Base-by-base conservation (phyloP, 2,329 filamentous ascomycete genomes). In the Coniochaeta hoffmannii region DNA sequence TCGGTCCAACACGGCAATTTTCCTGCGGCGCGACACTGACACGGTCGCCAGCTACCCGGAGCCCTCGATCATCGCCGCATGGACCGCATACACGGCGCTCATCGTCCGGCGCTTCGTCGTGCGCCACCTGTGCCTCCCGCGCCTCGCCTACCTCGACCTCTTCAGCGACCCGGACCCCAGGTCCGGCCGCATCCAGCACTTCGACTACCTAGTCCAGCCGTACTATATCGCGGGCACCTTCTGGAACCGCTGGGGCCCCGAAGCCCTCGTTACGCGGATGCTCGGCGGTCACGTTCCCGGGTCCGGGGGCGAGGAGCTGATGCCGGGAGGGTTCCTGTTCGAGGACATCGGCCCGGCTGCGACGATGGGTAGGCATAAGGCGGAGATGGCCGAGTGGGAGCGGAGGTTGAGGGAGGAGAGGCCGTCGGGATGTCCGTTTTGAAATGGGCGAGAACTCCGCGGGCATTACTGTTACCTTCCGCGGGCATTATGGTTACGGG, bases 211-310 rank as follows among this genome's bases (percentile, higher is more conserved):
- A 26, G 79, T 81, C 11, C 79, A 83, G 50, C 87, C 87, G 2
- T 88, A 81, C 69, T 89, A 89, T 67, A 74, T 81, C 24, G 75
- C 79, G 58, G 76, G 76, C 28, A 86, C 79, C 0, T 67, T 80
- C 38, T 82, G 77, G 81, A 82, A 77, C 62, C 80, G 81, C 57
- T 90, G 80, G 83, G 82, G 81, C 2, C 84, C 77, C 0, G 66
- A 68, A 57, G 83, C 77, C 0, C 77, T 77, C 74, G 56, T 81
- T 4, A 65, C 71, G 19, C 66, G 76, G 64, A 51, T 71, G 8
- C 60, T 66, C 49, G 79, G 78, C 9, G 76, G 73, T 1, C 69
- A 70, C 30, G 58, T 81, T 1, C 79, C 79, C 1, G 76, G 76
- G 12, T 53, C 34, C 7, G 50, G 50, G 3, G 70, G 73, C 26